A percentile compares a stretch with the other conserved stretches of the same genome.
Evolutionary conservation across 2,329 filamentous ascomycete species (phyloP).

Genomic region (Penicillium psychrosexuale): DNA sequence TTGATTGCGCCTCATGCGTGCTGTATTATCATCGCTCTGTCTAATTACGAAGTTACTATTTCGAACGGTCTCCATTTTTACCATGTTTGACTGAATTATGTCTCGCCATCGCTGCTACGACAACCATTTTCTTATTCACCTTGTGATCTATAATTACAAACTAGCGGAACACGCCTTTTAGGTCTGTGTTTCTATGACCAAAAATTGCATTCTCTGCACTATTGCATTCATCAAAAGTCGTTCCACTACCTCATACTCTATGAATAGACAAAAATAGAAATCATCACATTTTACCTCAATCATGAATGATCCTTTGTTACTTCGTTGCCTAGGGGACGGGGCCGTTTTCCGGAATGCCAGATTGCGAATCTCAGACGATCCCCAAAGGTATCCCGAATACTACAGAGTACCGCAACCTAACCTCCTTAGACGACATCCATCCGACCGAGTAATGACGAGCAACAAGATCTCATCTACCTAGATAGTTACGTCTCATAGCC

Average conservation of each 20-base stretch:
- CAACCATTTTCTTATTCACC: background rate
- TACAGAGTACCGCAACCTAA: background rate
- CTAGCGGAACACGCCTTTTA: background rate
- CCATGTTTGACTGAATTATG: background rate
- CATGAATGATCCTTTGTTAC: background rate
- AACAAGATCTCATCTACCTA: background rate
- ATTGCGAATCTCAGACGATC: background rate
- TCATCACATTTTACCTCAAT: background rate
- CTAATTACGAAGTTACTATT: background rate
- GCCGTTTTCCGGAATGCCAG: slow-evolving; percentile 6
- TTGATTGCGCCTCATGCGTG: background rate
- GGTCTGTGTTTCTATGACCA: background rate
- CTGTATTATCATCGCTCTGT: slow-evolving; percentile 4
- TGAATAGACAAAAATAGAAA: slow-evolving; percentile 1
- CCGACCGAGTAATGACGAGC: background rate
- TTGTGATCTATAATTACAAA: background rate
- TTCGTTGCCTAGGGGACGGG: slow-evolving; percentile 1
- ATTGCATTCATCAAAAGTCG: background rate
- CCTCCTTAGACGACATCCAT: background rate
- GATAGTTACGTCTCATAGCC: background rate
- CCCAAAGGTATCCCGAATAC: background rate
- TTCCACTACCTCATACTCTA: background rate
- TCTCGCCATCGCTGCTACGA: background rate
- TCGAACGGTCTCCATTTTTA: background rate
- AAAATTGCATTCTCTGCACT: background rate